A percentile compares a stretch with the other conserved stretches of the same genome.
Conservation (phyloP, 306 rosid genomes). For the Potentilla sterilis region DNA sequence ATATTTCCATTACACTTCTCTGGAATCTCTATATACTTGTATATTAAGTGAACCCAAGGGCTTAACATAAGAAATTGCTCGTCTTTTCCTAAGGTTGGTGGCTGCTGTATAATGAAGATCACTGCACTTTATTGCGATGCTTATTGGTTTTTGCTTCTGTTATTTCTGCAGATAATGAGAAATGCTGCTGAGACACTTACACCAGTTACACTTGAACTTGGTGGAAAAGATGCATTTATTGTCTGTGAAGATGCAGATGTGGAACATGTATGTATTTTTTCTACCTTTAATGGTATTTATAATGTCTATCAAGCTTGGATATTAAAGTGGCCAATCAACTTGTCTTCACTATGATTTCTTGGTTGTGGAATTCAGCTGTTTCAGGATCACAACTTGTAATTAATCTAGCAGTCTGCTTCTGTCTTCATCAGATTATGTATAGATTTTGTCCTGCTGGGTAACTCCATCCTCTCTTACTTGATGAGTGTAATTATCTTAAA, state of each 20-base stretch:
- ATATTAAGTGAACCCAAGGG: neutral
- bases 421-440: no score
- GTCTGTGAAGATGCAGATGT: conserved; percentile 91
- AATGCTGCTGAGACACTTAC: conserved; percentile 79
- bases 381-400: no score
- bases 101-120: conserved; percentile 9
- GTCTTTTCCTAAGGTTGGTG: neutral
- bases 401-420: no score
- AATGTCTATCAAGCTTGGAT: conserved; percentile 20
- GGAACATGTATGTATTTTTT: conserved; percentile 64
- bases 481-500: no score
- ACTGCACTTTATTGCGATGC: conserved; percentile 17
- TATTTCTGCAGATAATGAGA: conserved; percentile 78
- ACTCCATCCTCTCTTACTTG: no score
- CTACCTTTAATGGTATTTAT: neutral
- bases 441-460: no score
- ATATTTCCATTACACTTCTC: neutral
- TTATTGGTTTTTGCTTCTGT: conserved; percentile 11
- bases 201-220: conserved; percentile 96
- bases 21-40: neutral
- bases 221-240: conserved; percentile 97
- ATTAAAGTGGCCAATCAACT: conserved; percentile 12
- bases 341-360: no score
- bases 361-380: no score
- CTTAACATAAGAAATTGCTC: neutral